These are phyloP conservation scores for Cornus kousa DNA, from an alignment of 148 eudicot genomes.

Conservation along the genomic window DNA sequence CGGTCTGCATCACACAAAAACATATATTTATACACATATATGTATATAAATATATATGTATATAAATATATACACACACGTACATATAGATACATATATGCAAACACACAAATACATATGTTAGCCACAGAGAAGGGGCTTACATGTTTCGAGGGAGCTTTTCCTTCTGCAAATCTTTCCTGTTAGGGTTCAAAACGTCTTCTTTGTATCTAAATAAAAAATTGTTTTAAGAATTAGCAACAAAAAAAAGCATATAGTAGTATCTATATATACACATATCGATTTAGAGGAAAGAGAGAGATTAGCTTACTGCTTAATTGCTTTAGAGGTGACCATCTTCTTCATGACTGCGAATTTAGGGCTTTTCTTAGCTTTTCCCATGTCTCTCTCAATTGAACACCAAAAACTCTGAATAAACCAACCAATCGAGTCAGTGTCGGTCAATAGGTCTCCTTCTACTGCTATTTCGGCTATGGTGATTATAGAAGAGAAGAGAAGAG, in stretches of 20 bases:
- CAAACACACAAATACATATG: neutral
- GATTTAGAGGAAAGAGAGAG: neutral
- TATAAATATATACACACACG: neutral
- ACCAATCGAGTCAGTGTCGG: no score
- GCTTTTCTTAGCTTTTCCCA: conserved; percentile 86
- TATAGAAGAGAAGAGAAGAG: no score
- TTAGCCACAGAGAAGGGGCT: conserved; percentile 13
- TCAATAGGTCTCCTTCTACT: no score
- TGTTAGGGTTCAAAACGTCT: conserved; percentile 77
- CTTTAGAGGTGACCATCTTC: conserved; percentile 72
- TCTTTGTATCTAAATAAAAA: conserved; percentile 56
- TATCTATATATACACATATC: neutral
- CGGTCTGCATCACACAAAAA: conserved; percentile 55
- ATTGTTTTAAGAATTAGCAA: neutral
- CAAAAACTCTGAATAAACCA: no score
- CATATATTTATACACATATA: no score
- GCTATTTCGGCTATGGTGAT: no score
- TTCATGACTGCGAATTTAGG: conserved; percentile 94
- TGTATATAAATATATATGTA: neutral
- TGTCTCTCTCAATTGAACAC: conserved; percentile 5
- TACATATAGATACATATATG: neutral
- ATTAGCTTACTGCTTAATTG: conserved; percentile 65
- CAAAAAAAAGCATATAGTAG: neutral
- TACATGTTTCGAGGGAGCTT: conserved; percentile 88
- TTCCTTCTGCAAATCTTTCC: conserved; percentile 57